Evolutionary conservation across 139 green algal genomes (phyloP).

Genomic region (Picochlorum costavermella): DNA sequence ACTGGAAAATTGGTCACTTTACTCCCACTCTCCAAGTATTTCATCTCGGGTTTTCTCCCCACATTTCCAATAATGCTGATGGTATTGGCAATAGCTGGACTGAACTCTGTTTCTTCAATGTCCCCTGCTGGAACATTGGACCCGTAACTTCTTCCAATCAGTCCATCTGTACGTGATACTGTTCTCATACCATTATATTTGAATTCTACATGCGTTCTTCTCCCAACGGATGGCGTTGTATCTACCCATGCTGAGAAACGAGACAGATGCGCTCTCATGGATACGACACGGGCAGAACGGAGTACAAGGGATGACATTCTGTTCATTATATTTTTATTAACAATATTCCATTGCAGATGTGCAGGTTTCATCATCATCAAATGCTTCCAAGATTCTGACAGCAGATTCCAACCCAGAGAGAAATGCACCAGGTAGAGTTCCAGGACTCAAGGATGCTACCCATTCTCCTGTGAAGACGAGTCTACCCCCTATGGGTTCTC

Average conservation of each 20-base stretch:
- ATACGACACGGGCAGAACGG: not conserved
- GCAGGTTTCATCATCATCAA: not conserved
- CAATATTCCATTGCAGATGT: not conserved
- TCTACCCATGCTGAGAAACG: too few species aligned
- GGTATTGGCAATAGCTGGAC: conserved; percentile 3
- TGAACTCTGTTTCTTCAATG: conserved; percentile 12
- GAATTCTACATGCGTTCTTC: too few species aligned
- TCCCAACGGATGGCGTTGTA: too few species aligned
- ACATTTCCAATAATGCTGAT: conserved; percentile 19
- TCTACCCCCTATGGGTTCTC: conserved; percentile 16
- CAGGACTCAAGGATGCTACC: not conserved
- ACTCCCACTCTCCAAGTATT: conserved; percentile 19
- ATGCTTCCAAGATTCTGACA: not conserved
- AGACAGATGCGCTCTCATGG: too few species aligned
- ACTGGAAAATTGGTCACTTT: conserved; percentile 13
- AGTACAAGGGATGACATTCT: not conserved
- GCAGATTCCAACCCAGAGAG: conserved; percentile 12
- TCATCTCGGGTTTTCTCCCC: conserved; percentile 18
- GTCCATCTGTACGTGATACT: not conserved
- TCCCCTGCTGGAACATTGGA: not conserved
- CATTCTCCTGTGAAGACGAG: conserved; percentile 23
- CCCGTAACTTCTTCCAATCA: not conserved
- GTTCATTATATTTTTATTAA: not conserved
- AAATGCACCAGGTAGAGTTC: conserved; percentile 16
- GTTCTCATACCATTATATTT: too few species aligned